These are phyloP conservation scores for Colletotrichum zoysiae DNA, from an alignment of 2,329 filamentous ascomycete species.

Conservation along the genomic window DNA sequence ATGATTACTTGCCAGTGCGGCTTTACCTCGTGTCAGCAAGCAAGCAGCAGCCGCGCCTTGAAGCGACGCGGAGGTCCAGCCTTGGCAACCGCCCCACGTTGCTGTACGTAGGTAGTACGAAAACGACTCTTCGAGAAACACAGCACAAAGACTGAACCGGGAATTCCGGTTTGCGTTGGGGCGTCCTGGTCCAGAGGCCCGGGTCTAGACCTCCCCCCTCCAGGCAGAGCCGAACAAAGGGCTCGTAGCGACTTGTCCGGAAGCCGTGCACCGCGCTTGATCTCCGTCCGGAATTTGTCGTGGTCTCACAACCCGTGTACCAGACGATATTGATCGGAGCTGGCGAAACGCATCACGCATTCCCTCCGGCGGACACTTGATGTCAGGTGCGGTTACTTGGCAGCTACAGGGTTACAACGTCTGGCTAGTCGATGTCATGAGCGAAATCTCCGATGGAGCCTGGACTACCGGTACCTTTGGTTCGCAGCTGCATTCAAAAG, in stretches of 20 bases:
- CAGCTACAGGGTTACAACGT: not conserved
- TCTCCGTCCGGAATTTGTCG: not conserved
- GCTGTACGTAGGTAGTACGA: slow-evolving; percentile 10
- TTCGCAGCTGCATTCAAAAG: too few species aligned
- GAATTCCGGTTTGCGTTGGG: not conserved
- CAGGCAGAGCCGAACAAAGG: slow-evolving; percentile 1
- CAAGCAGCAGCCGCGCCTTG: slow-evolving; percentile 8
- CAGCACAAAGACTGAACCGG: slow-evolving; percentile 11
- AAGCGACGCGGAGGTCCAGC: slow-evolving; percentile 13
- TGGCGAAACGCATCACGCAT: not conserved
- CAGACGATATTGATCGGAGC: not conserved
- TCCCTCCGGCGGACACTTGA: not conserved
- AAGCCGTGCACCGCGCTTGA: not conserved
- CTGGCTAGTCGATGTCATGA: not conserved
- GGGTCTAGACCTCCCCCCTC: slow-evolving; percentile 6
- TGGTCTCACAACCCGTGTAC: not conserved
- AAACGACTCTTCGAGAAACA: not conserved
- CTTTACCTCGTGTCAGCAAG: slow-evolving; percentile 5
- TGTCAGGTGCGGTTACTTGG: not conserved
- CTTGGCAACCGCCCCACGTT: slow-evolving; percentile 13
- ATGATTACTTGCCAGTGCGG: not conserved
- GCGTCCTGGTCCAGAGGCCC: not conserved
- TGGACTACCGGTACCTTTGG: too few species aligned
- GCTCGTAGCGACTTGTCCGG: not conserved
- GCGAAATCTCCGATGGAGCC: not conserved